A percentile compares a stretch with the other conserved stretches of the same genome.
These are phyloP conservation scores for Ustilago shanxiensis DNA, from an alignment of 1,284 basidiomycete species.

Conservation along the genomic window DNA sequence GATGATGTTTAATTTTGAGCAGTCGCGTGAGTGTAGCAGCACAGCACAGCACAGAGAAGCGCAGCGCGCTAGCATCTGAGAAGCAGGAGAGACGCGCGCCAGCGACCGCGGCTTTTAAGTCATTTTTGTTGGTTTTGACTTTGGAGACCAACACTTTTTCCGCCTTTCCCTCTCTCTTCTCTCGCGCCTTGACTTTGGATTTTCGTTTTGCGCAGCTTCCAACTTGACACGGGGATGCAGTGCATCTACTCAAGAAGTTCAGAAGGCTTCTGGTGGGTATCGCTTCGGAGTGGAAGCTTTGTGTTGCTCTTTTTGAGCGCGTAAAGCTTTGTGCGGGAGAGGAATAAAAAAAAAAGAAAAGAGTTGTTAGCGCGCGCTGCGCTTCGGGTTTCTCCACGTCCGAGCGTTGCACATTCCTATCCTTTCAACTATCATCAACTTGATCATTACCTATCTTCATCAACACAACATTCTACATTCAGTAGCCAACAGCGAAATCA, in stretches of 20 bases:
- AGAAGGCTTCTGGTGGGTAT: too few relatives aligned
- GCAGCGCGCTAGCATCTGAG: too few relatives aligned
- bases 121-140: conserved; percentile 2
- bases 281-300: background rate
- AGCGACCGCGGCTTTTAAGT: background rate
- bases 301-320: too few relatives aligned
- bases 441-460: background rate
- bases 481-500: too few relatives aligned
- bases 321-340: background rate
- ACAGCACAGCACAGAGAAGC: background rate
- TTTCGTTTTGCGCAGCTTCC: too few relatives aligned
- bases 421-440: background rate
- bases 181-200: too few relatives aligned
- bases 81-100: background rate
- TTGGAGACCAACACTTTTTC: conserved; percentile 11
- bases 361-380: conserved; percentile 7
- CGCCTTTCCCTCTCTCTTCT: background rate
- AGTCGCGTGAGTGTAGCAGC: conserved; percentile 2
- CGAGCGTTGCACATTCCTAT: background rate
- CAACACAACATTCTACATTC: too few relatives aligned
- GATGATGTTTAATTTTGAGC: background rate
- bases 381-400: background rate
- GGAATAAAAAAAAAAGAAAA: background rate
- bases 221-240: too few relatives aligned
- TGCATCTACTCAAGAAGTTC: too few relatives aligned